Evolutionary conservation across 2,329 filamentous ascomycete genomes (phyloP), one percentile per base, ranked within the genome.

Genomic region (Fusarium sp.): DNA sequence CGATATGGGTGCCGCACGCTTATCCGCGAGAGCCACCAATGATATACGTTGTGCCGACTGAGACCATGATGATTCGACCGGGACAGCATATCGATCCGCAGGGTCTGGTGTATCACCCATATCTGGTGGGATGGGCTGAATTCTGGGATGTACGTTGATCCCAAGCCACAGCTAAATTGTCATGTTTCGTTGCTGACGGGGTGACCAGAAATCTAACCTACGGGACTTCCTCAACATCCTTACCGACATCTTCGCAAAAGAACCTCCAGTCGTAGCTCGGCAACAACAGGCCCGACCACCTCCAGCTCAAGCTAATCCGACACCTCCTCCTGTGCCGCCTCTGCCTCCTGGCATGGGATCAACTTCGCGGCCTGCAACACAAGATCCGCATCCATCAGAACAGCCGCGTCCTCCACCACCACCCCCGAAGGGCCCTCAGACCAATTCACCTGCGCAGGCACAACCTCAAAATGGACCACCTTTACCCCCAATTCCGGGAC

Each of bases 31-130:
- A 97, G 77, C 88, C 94, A 2, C 96, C 96, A 3, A 88, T 98
- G 51, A 90, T 92, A 65, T 98, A 97, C 81, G 94, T 98, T 45
- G 95, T 91, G 12, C 95, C 96, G 6, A 94, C 93, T 10, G 92
- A 93, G 73, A 93, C 91, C 72, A 98, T 99, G 94, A 84, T 93
- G 73, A 92, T 99, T 45, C 89, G 95, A 26, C 94, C 95, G 2
- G 96, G 96, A 2, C 96, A 99, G 80, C 95, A 99, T 85, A 95
- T 99, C 68, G 95, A 96, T 78, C 91, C 93, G 10, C 95, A 98
- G 78, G 96, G 96, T 31, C 92, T 93, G 80, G 90, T 98, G 72
- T 99, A 98, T 81, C 96, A 99, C 81, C 96, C 96, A 41, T 99
- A 98, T 81, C 85, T 99, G 51, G 93, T 94, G 36, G 91, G 94